Evolutionary conservation across 345 rosid genomes (phyloP).

Genomic region (Hibiscus syriacus): DNA sequence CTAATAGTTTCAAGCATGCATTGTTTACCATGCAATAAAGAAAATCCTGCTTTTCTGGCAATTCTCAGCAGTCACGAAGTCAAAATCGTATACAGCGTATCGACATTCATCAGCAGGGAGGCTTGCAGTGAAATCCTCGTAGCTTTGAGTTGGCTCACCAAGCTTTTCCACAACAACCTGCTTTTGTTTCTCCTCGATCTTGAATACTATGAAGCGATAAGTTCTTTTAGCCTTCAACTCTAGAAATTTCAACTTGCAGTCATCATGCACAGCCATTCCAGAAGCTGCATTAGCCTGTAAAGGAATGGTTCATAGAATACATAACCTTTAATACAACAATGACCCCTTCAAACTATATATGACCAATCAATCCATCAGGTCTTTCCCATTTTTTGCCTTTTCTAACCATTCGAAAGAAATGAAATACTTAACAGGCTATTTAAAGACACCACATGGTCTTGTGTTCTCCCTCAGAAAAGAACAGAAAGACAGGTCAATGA

Average conservation of each 20-base stretch:
- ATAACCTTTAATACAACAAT: background rate
- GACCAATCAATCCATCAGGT: too few species aligned
- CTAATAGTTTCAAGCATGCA: background rate
- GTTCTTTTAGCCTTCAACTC: slow-evolving; percentile 8
- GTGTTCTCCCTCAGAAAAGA: background rate
- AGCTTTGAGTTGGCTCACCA: slow-evolving; percentile 48
- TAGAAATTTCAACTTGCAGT: slow-evolving; percentile 5
- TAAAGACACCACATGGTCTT: background rate
- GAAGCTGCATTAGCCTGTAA: slow-evolving; percentile 8
- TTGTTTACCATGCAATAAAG: slow-evolving; percentile 51
- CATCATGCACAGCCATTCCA: slow-evolving; percentile 8
- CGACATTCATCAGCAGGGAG: slow-evolving; percentile 56
- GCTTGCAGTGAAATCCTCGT: slow-evolving; percentile 42
- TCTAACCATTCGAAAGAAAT: background rate
- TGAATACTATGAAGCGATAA: slow-evolving; percentile 24
- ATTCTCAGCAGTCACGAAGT: slow-evolving; percentile 51
- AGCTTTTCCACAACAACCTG: slow-evolving; percentile 55
- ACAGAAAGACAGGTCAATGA: background rate
- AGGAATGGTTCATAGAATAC: background rate
- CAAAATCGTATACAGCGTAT: slow-evolving; percentile 57
- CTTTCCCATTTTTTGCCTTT: too few species aligned
- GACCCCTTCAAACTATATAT: background rate
- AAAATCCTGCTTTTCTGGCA: slow-evolving; percentile 59
- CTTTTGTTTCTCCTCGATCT: slow-evolving; percentile 51
- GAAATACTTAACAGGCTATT: background rate